A percentile compares a stretch with the other conserved stretches of the same genome.
Conservation (phyloP, 2,329 filamentous ascomycete species). For the Microdochium bolleyi region DNA sequence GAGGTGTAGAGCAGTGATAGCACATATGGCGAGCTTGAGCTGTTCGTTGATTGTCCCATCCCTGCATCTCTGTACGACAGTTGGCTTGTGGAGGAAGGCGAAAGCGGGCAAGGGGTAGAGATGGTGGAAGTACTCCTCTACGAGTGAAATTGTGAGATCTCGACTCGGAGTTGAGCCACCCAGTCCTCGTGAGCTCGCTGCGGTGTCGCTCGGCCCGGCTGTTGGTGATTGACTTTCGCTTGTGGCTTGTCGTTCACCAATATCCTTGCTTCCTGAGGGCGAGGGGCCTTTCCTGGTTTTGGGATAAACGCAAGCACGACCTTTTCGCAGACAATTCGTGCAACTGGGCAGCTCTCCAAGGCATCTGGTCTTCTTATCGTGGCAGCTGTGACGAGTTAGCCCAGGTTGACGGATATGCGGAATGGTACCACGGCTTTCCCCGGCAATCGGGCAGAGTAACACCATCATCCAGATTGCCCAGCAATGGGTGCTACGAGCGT, state of each 20-base stretch:
- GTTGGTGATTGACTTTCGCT: background rate
- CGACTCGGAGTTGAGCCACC: slow-evolving; percentile 6
- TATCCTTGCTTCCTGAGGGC: background rate
- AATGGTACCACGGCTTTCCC: background rate
- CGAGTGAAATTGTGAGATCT: slow-evolving; percentile 9
- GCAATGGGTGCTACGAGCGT: too few species aligned
- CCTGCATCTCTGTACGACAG: slow-evolving; percentile 18
- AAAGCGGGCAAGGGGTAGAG: slow-evolving; percentile 24
- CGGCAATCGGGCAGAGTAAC: background rate
- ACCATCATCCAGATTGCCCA: too few species aligned
- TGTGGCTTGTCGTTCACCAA: background rate
- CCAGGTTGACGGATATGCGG: background rate
- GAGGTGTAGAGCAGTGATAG: slow-evolving; percentile 21
- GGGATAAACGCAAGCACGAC: slow-evolving; percentile 16
- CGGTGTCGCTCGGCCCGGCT: background rate
- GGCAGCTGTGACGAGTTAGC: slow-evolving; percentile 5
- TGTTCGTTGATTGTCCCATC: slow-evolving; percentile 20
- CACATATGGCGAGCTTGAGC: slow-evolving; percentile 22
- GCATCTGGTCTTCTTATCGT: slow-evolving; percentile 20
- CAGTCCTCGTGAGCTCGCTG: background rate
- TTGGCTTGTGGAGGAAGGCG: slow-evolving; percentile 24
- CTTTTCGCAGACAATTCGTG: slow-evolving; percentile 16
- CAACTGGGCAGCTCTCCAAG: slow-evolving; percentile 19
- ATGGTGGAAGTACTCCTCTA: slow-evolving; percentile 20
- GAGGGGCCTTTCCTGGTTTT: slow-evolving; percentile 5